Conservation (phyloP, 345 rosid species). For the Syzygium jambos region DNA sequence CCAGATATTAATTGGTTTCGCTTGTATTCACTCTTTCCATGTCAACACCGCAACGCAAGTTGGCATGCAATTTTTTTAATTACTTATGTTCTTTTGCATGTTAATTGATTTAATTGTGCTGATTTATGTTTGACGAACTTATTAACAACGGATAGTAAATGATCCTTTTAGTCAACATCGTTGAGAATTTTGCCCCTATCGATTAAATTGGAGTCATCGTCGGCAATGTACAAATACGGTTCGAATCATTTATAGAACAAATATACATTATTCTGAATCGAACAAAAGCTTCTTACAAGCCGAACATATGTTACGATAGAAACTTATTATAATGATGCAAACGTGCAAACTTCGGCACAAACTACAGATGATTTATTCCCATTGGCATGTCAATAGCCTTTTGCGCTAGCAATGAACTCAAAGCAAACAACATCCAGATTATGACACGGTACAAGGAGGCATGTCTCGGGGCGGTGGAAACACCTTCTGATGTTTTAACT, state of each 20-base stretch:
- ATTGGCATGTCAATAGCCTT: background rate
- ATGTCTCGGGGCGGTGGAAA: background rate
- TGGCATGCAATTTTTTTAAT: background rate
- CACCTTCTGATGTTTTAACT: background rate
- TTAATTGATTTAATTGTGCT: background rate
- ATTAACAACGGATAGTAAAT: background rate
- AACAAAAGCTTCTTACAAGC: no score
- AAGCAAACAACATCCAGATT: background rate
- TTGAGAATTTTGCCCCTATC: background rate
- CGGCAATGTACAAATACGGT: background rate
- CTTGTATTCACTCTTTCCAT: background rate
- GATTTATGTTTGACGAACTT: background rate
- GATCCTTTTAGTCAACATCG: background rate
- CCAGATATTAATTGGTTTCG: background rate
- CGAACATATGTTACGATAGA: background rate
- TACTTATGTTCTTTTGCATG: background rate
- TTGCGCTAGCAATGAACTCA: background rate
- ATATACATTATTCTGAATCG: background rate
- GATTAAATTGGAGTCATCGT: background rate
- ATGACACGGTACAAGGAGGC: background rate
- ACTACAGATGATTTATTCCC: background rate
- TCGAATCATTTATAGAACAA: background rate
- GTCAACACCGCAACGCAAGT: background rate
- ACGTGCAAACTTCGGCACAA: background rate
- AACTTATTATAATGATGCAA: background rate